Base-by-base conservation (phyloP, 2,329 filamentous ascomycete species). In the Phoma sp. region DNA sequence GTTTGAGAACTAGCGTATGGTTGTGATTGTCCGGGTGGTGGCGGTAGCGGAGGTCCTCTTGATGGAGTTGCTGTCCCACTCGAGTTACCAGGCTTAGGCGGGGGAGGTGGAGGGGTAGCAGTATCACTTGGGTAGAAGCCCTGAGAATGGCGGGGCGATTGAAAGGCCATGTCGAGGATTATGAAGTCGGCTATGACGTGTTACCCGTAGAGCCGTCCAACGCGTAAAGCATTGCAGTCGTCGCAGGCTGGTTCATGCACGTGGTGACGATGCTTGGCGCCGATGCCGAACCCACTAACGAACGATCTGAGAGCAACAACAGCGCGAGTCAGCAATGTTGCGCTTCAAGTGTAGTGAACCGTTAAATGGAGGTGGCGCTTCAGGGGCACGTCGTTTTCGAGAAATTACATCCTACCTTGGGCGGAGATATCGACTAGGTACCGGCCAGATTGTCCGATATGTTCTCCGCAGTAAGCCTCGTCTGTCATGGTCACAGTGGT, bases 31-130 rank as follows among this genome's bases (percentile, higher is more conserved):
- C 68, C 64, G 23, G 72, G 70, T 18, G 79, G 77, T 14, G 78
- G 76, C 25, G 77, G 78, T 2, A 78, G 73, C 23, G 79, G 79
- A 55, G 77, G 78, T 2, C 77, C 77, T 55, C 72, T 62, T 32
- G 68, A 65, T 23, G 77, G 73, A 32, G 78, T 79, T 44, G 72
- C 76, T 42, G 68, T 72, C 25, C 76, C 71, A 49, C 71, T 77
- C 7, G 74, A 75, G 37, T 76, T 77, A 44, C 75, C 76, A 13
- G 74, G 74, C 58, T 77, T 77, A 18, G 75, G 75, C 18, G 79
- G 79, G 18, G 80, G 80, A 8, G 79, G 80, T 6, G 79, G 75
- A 33, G 80, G 79, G 18, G 79, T 78, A 11, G 78, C 75, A 33
- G 75, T 64, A 61, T 80, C 75, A 66, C 73, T 77, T 25, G 73